Conservation (phyloP, 331 rosid genomes). For the Malus hybrid region DNA sequence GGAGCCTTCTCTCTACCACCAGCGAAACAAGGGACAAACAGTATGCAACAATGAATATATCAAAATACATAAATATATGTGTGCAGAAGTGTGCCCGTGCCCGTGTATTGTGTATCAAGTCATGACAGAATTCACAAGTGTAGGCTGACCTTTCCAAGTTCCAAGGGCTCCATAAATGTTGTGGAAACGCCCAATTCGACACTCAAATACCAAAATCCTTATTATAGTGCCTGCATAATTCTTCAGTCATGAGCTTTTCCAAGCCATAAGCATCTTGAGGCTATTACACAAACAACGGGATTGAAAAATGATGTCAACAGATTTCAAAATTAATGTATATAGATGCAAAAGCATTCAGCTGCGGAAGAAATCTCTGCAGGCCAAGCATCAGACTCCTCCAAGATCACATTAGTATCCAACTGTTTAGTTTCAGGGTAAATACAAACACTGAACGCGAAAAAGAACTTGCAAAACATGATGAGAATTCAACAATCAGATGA, state of each 20-base stretch:
- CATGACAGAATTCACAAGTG: neutral
- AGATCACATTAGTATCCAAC: slow-evolving; percentile 91
- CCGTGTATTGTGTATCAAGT: slow-evolving; percentile 1
- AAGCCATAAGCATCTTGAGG: slow-evolving; percentile 99
- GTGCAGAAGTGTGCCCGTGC: too few species aligned
- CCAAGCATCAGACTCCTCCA: slow-evolving; percentile 99
- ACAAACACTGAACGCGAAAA: neutral
- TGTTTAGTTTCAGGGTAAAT: slow-evolving; percentile 69
- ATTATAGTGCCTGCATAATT: slow-evolving; percentile 90
- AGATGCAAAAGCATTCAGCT: too few species aligned
- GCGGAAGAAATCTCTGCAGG: slow-evolving; percentile 61
- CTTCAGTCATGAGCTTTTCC: slow-evolving; percentile 99
- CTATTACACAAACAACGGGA: slow-evolving; percentile 14
- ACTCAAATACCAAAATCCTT: slow-evolving; percentile 88
- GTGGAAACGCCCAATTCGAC: slow-evolving; percentile 94
- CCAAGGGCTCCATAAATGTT: slow-evolving; percentile 96
- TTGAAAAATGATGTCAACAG: too few species aligned
- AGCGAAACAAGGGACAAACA: slow-evolving; percentile 9
- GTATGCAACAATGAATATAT: neutral
- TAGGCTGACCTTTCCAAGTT: slow-evolving; percentile 78
- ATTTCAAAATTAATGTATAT: too few species aligned
- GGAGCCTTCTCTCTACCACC: slow-evolving; percentile 99
- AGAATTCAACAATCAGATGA: too few species aligned
- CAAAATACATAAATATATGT: too few species aligned
- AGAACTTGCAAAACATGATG: neutral